phyloP scores from a whole-genome alignment of 257 asterid species.

The Solanum sitiens region DNA sequence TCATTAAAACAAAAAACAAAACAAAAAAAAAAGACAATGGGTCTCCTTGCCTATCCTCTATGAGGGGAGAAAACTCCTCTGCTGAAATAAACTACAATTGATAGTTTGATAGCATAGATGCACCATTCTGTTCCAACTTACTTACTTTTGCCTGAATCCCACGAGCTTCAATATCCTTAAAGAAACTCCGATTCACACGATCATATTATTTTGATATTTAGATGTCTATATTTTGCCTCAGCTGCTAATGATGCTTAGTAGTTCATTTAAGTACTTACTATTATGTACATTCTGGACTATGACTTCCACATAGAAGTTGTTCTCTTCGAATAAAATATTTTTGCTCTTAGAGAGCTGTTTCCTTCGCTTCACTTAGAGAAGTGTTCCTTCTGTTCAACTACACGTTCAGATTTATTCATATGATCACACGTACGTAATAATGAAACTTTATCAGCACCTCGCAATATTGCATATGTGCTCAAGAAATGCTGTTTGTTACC shows the following conservation, averaged over 20 bases:
- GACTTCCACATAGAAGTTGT: background rate
- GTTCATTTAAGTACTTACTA: background rate
- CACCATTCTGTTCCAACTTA: background rate
- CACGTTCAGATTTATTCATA: background rate
- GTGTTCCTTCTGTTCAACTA: background rate
- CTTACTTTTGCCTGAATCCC: background rate
- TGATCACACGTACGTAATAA: background rate
- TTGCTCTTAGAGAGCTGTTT: no score
- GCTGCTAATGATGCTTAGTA: background rate
- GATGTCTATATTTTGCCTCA: background rate
- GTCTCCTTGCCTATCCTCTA: background rate
- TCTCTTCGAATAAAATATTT: background rate
- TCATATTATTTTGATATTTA: background rate
- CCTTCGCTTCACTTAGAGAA: background rate
- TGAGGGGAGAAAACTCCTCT: background rate
- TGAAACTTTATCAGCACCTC: background rate
- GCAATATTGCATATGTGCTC: background rate
- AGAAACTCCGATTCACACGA: background rate
- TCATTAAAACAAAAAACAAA: background rate
- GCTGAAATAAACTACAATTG: background rate
- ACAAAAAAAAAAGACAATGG: background rate
- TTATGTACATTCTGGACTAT: background rate
- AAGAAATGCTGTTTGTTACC: background rate
- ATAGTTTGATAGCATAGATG: background rate
- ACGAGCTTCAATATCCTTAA: background rate